Conservation (phyloP, 345 rosid species). For the Eucalyptus viminalis region DNA sequence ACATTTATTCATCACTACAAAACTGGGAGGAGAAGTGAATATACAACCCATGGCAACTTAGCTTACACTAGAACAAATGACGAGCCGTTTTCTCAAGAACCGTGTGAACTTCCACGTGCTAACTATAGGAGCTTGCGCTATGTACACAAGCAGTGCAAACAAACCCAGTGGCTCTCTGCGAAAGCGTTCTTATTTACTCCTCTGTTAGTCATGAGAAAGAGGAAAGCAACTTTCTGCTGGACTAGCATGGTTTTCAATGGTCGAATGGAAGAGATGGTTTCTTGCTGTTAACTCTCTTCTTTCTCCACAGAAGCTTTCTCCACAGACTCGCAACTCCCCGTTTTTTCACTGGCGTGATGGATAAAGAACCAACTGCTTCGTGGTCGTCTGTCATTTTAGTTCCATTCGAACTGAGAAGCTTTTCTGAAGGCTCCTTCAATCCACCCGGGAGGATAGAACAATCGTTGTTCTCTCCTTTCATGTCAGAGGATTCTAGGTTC, state of each 20-base stretch:
- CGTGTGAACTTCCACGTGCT: not conserved
- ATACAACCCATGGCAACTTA: not conserved
- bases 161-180: not conserved
- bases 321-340: slow-evolving; percentile 35
- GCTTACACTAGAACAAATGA: not conserved
- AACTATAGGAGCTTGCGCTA: not conserved
- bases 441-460: slow-evolving; percentile 11
- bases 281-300: slow-evolving; percentile 31
- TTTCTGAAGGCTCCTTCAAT: slow-evolving; percentile 29
- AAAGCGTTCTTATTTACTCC: not conserved
- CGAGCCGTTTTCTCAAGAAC: not conserved
- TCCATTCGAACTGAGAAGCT: slow-evolving; percentile 11
- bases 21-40: not conserved
- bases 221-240: not conserved
- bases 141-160: not conserved
- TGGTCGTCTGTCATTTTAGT: slow-evolving; percentile 4
- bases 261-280: slow-evolving; percentile 1
- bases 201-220: not conserved
- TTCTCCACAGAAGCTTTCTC: slow-evolving; percentile 64
- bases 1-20: not conserved
- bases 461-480: slow-evolving; percentile 2
- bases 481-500: not conserved
- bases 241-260: not conserved
- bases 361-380: slow-evolving; percentile 17
- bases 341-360: slow-evolving; percentile 52